Evolutionary conservation across 1,284 basidiomycete species (phyloP), one percentile per base, ranked within the genome.

Genomic region (Ganoderma leucocontextum): DNA sequence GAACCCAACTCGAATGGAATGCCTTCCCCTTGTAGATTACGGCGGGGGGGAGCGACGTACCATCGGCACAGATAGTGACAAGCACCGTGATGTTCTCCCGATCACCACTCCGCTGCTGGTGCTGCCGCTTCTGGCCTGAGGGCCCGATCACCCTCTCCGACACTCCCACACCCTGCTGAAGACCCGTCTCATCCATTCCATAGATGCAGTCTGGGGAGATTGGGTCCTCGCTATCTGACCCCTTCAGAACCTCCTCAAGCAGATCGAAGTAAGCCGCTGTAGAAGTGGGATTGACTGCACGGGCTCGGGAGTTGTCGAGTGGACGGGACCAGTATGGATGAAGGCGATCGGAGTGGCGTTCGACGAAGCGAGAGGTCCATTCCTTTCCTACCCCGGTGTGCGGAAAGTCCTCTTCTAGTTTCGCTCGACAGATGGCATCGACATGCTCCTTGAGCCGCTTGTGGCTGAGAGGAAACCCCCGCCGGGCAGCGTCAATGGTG

Each of bases 61-160:
- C 78, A 77, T 82, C 78, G 2, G 79, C 80, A 72, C 78, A 80
- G 15, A 83, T 82, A 0, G 80, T 82, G 0, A 79, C 78, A 22
- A 83, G 70, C 2, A 82, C 78, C 10, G 82, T 84, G 33, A 79
- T 82, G 64, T 81, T 83, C 69, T 85, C 80, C 2, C 78, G 60
- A 25, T 70, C 74, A 0, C 80, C 79, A 38, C 71, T 72, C 0
- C 65, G 22, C 67, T 79, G 78, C 73, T 81, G 78, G 73, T 84
- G 73, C 64, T 81, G 82, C 4, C 70, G 17, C 42, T 68, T 68
- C 19, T 59, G 22, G 6, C 68, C 75, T 66, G 15, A 58, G 13
- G 59, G 62, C 59, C 49, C 65, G 25, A 66, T n/a, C 8, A 62
- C 65, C 29, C 59, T 36, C 53, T 66, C 65, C 5, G 35, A 44